Evolutionary conservation across 768 basidiomycete genomes (phyloP), one percentile per base, ranked within the genome.

Genomic region (Dendrothele bispora): DNA sequence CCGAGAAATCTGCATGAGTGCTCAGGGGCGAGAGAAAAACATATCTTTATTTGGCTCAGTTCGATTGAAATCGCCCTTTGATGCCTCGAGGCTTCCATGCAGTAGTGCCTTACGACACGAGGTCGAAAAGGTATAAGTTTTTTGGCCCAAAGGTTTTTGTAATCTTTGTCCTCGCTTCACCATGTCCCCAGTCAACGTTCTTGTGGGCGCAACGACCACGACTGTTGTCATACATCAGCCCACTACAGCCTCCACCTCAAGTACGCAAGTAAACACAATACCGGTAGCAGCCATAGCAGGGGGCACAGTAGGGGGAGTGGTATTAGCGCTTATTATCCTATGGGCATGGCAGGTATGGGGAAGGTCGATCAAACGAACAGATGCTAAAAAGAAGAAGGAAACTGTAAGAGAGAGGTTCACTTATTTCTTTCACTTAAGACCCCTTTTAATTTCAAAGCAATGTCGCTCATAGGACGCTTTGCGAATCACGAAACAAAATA

Each of bases 281-380:
- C 80, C 80, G 7, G 58, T 82, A 8, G 73, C 59, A 10, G 73
- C 77, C 10, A 76, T 83, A 50, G 75, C 66, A 5, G 79, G 79
- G 5, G 80, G 80, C 7, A 63, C 70, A 1, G 66, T 58, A 2
- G 80, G 66, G 1, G 82, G 82, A 18, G 66, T 71, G 25, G 43
- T 71, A 7, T 63, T 83, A 10, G 79, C 77, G 5, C 46, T 81
- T 15, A 55, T 64, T 6, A 58, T 67, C 4, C 70, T 72, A 7
- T 49, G 73, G 32, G 65, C 63, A 18, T 83, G 79, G 78, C 58
- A 69, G 34, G 72, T 63, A 48, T 79, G 77, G 76, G 72, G 75
- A 14, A 65, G 60, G 52, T 59, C 57, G 24, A 70, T 76, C 39
- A 71, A 72, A 54, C 64, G 66, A 29, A 63, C 61, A 41, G 60